These are phyloP conservation scores for Russula abietina DNA, from an alignment of 768 basidiomycete genomes.

Conservation along the genomic window DNA sequence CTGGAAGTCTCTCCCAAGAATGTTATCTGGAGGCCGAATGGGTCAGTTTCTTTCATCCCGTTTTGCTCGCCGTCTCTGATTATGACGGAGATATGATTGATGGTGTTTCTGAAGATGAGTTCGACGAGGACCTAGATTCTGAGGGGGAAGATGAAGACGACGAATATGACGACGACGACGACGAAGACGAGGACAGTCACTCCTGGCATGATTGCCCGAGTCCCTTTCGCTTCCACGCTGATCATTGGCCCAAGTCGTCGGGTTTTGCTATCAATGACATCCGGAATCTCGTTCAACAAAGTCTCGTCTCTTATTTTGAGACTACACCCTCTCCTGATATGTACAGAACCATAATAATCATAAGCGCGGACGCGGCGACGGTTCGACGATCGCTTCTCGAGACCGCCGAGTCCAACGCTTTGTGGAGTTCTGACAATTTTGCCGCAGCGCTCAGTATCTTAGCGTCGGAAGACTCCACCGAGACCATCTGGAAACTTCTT, in stretches of 20 bases:
- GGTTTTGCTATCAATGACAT: conserved; percentile 38
- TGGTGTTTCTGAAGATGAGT: neutral
- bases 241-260: conserved; percentile 47
- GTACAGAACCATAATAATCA: conserved; percentile 39
- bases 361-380: conserved; percentile 29
- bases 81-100: neutral
- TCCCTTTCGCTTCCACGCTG: conserved; percentile 36
- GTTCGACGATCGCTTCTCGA: conserved; percentile 29
- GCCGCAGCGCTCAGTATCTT: conserved; percentile 52
- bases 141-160: neutral
- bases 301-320: conserved; percentile 45
- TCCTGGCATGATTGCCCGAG: conserved; percentile 14
- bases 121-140: neutral
- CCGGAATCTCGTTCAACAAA: conserved; percentile 40
- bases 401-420: conserved; percentile 38
- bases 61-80: conserved; percentile 17
- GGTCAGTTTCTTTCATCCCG: conserved; percentile 30
- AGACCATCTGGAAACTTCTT: conserved; percentile 40
- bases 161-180: neutral
- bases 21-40: conserved; percentile 49
- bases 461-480: conserved; percentile 34
- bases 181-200: neutral
- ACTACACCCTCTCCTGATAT: conserved; percentile 43
- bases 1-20: conserved; percentile 45
- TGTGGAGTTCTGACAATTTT: conserved; percentile 46